Evolutionary conservation across 805 yeast genomes (phyloP), one percentile per base, ranked within the genome.

Genomic region (Lipomyces yamadae): DNA sequence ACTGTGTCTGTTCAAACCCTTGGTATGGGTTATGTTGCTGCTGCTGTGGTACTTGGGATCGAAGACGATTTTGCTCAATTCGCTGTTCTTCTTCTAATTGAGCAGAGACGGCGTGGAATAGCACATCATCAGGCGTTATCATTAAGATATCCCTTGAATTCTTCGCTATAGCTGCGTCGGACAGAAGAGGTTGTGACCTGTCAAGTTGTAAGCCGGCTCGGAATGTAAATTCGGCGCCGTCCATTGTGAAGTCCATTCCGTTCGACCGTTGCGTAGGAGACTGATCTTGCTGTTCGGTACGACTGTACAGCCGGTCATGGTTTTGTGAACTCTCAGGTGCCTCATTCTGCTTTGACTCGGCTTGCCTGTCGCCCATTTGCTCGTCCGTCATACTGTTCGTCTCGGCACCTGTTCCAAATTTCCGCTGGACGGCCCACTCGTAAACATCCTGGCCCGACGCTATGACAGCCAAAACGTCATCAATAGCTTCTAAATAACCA

Each of bases 401-500:
- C 48, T 42, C 29, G 15, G n/a, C 48, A 15, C 53, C 63, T 6
- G 61, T 11, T 5, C 59, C 69, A 45, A 56, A 63, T 45, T 65
- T 68, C 35, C 61, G 56, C 18, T 60, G 62, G 4, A 63, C 30
- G 1, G 71, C 72, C 73, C 73, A 71, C 42, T 71, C 72, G 53
- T 68, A 62, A 10, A 69, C 67, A 52, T 71, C 72, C 35, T 60
- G 65, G 3, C 73, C 73, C 3, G 70, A 60, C 33, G 68, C 52
- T 3, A 68, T 50, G 24, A 69, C 71, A 11, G 69, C 55, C 6
- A 85, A 72, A 32, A 88, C 70, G 68, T 88, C 92, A 66, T 87
- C 84, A 2, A 88, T 68, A 71, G 90, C 87, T 39, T 84, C 85
- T 55, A 87, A 73, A 72, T 88, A 88, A 0, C 93, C 93, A 64